These are phyloP conservation scores for Choanephora cucurbitarum DNA, from an alignment of 371 early-diverging fungal genomes.

Conservation along the genomic window DNA sequence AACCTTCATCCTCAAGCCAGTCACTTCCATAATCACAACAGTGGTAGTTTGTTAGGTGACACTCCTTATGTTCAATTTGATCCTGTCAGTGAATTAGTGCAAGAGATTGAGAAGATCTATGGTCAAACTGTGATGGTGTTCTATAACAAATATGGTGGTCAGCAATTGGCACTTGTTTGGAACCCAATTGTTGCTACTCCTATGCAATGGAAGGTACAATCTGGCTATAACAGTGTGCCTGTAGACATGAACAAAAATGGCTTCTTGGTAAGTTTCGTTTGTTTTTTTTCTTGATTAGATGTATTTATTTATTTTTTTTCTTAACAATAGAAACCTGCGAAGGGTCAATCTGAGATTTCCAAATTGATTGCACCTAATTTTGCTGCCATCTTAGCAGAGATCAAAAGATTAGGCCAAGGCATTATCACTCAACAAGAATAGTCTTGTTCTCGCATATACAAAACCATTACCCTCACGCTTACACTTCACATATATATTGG, in stretches of 20 bases:
- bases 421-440: constrained; percentile 9
- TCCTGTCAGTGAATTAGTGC: constrained; percentile 60
- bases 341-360: constrained; percentile 41
- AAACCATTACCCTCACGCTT: too few relatives aligned
- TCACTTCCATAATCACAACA: constrained; percentile 33
- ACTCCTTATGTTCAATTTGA: constrained; percentile 61
- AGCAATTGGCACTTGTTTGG: constrained; percentile 73
- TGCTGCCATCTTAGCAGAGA: constrained; percentile 69
- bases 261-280: constrained; percentile 41
- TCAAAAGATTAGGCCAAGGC: constrained; percentile 44
- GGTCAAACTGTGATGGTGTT: constrained; percentile 67
- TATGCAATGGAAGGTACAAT: constrained; percentile 67
- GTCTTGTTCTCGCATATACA: neutral
- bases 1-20: constrained; percentile 51
- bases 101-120: constrained; percentile 60
- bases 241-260: constrained; percentile 59
- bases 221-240: constrained; percentile 63
- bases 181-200: constrained; percentile 56
- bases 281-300: neutral
- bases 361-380: constrained; percentile 66
- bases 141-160: constrained; percentile 79
- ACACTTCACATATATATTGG: neutral
- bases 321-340: constrained; percentile 37
- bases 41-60: constrained; percentile 40
- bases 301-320: neutral